phyloP scores from a whole-genome alignment of 805 yeast genomes.

The Nadsonia fulvescens region DNA sequence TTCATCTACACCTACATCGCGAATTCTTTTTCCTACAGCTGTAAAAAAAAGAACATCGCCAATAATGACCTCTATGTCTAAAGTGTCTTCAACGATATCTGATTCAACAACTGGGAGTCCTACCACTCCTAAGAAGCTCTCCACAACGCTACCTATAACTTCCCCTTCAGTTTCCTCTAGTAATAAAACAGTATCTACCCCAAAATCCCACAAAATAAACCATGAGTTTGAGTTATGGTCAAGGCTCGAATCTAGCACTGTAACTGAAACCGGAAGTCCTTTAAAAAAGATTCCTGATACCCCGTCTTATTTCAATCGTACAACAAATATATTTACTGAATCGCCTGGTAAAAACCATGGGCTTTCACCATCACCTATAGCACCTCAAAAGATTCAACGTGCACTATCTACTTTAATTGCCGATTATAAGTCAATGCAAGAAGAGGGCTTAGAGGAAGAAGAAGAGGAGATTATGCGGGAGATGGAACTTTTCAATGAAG shows the following conservation, averaged over 20 bases:
- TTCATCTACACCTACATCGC: background rate
- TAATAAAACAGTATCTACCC: background rate
- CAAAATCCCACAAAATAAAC: background rate
- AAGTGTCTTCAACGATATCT: background rate
- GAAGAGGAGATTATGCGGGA: too few relatives aligned
- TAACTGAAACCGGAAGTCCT: too few relatives aligned
- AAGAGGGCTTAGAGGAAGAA: conserved; percentile 9
- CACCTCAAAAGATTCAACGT: conserved; percentile 15
- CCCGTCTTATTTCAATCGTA: too few relatives aligned
- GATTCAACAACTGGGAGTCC: conserved; percentile 1
- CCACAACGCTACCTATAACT: conserved; percentile 12
- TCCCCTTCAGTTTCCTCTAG: conserved; percentile 1
- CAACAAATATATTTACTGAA: too few relatives aligned
- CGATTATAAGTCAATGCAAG: conserved; percentile 22
- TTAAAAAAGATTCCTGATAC: too few relatives aligned
- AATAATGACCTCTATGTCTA: too few relatives aligned
- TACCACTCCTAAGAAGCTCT: conserved; percentile 4
- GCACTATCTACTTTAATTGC: conserved; percentile 29
- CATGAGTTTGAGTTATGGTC: too few relatives aligned
- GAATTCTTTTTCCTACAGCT: background rate
- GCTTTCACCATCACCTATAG: conserved; percentile 19
- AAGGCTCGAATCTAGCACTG: too few relatives aligned
- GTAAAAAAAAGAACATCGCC: too few relatives aligned
- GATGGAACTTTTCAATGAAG: too few relatives aligned
- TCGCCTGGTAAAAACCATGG: too few relatives aligned